Conservation (phyloP, 345 rosid species). For the Syzygium grande region DNA sequence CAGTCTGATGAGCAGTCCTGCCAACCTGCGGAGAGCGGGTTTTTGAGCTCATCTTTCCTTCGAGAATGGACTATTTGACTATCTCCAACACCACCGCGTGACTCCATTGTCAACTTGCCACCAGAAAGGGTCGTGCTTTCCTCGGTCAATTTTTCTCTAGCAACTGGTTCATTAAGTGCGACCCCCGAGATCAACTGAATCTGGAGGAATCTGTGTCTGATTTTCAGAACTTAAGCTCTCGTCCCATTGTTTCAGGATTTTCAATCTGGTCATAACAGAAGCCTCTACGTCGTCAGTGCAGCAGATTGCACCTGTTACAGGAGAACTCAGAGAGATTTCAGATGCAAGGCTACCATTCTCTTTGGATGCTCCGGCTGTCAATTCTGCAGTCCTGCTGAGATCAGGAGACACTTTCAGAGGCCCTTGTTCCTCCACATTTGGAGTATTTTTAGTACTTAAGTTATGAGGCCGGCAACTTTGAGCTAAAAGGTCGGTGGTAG, state of each 20-base stretch:
- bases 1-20: neutral
- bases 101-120: neutral
- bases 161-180: neutral
- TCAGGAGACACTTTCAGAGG: constrained; percentile 6
- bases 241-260: constrained; percentile 21
- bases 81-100: neutral
- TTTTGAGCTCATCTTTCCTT: neutral
- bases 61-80: neutral
- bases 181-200: neutral
- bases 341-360: neutral
- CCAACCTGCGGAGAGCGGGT: neutral
- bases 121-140: neutral
- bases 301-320: neutral
- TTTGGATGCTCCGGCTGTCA: neutral
- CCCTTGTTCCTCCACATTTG: neutral
- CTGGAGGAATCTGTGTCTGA: neutral
- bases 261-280: constrained; percentile 33
- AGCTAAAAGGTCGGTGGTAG: neutral
- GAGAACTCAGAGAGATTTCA: constrained; percentile 1
- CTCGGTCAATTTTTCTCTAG: neutral
- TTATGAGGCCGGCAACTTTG: neutral
- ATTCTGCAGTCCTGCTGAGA: neutral
- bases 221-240: constrained; percentile 10
- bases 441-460: neutral
- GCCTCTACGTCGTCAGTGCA: constrained; percentile 18